Conservation (phyloP, 257 asterid species). For the Solanum verrucosum region DNA sequence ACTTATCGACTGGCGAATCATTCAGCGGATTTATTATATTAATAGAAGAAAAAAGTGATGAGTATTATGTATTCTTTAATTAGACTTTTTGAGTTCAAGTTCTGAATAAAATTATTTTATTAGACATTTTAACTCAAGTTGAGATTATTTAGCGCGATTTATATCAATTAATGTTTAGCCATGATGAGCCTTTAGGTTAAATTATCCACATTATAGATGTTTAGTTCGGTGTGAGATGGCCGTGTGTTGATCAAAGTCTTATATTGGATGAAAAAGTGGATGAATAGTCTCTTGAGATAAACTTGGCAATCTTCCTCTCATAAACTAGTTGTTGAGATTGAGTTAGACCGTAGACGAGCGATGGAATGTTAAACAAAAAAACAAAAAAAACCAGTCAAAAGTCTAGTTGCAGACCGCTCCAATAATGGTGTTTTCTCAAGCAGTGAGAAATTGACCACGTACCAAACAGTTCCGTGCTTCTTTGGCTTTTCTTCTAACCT, state of each 20-base stretch:
- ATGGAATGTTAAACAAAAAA: background rate
- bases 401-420: background rate
- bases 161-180: too few relatives aligned
- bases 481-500: background rate
- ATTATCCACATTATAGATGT: background rate
- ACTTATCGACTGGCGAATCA: background rate
- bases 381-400: background rate
- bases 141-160: background rate
- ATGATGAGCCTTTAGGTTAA: background rate
- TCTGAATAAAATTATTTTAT: too few relatives aligned
- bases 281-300: too few relatives aligned
- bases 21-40: background rate
- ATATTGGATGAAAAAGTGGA: background rate
- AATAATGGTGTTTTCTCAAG: slow-evolving; percentile 3
- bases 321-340: too few relatives aligned
- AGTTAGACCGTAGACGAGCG: background rate
- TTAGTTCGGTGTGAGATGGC: too few relatives aligned
- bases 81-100: too few relatives aligned
- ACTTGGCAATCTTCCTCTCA: background rate
- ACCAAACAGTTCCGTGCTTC: background rate
- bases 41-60: background rate
- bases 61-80: background rate
- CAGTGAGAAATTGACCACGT: slow-evolving; percentile 2
- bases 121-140: too few relatives aligned
- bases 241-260: too few relatives aligned